Evolutionary conservation across 176 grass and related monocot genomes (phyloP).

Genomic region (Carex parvula): DNA sequence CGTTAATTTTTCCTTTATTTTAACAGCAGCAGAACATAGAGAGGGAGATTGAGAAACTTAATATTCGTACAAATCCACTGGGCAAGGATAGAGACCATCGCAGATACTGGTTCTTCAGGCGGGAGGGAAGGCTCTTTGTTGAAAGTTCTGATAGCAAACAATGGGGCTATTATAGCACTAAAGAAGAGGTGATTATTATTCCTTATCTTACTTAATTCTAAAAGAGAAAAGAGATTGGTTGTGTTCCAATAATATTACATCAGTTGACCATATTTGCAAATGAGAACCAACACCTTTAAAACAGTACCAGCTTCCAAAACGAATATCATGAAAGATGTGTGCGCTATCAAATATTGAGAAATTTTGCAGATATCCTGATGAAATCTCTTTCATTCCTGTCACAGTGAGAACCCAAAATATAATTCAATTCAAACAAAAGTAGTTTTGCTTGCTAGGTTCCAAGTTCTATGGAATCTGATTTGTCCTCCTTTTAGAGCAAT

Average conservation of each 20-base stretch:
- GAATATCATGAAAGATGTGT: not conserved
- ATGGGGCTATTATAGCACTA: constrained; percentile 84
- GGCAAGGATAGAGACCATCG: constrained; percentile 80
- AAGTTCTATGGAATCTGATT: not conserved
- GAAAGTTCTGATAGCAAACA: constrained; percentile 63
- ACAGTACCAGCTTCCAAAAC: not conserved
- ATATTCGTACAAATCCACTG: constrained; percentile 41
- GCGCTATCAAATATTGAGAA: constrained; percentile 11
- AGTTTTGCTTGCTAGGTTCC: not conserved
- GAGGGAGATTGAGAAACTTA: constrained; percentile 69
- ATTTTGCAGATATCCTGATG: not conserved
- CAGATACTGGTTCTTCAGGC: constrained; percentile 79
- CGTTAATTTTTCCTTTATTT: constrained; percentile 4
- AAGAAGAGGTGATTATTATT: constrained; percentile 78
- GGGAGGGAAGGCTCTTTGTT: constrained; percentile 80
- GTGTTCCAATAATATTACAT: not conserved
- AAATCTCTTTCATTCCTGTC: not conserved
- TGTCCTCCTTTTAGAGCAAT: not conserved
- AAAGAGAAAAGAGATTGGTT: not conserved
- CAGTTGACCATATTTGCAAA: not conserved
- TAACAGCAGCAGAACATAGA: constrained; percentile 43
- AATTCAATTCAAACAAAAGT: not conserved
- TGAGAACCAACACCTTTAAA: not conserved
- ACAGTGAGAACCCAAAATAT: not conserved
- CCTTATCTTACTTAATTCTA: constrained; percentile 1